Percentiles rank a stretch among this genome's conserved stretches.
These are phyloP conservation scores for Fraxinus ornus DNA, from an alignment of 305 asterid genomes.

Conservation along the genomic window DNA sequence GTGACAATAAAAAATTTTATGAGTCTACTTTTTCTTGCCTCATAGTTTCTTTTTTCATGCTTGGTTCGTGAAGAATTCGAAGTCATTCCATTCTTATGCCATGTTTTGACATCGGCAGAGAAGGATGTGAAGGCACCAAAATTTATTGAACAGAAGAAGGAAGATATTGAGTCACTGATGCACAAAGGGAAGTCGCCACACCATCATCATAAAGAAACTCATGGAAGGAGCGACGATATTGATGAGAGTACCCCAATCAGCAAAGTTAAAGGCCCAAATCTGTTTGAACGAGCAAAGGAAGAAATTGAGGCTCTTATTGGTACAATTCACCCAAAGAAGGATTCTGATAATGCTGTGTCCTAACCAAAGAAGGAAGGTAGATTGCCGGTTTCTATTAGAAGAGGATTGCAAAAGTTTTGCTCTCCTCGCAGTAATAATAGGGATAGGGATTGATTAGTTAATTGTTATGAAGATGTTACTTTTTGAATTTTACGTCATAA, in stretches of 20 bases:
- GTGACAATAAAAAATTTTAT: not conserved
- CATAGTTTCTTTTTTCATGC: not conserved
- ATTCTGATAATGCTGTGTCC: conserved; percentile 16
- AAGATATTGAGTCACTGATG: conserved; percentile 30
- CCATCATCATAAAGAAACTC: conserved; percentile 57
- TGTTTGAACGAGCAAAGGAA: conserved; percentile 76
- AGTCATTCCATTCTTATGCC: not conserved
- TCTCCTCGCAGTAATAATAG: conserved; percentile 39
- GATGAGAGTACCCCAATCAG: conserved; percentile 48
- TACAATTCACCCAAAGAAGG: conserved; percentile 53
- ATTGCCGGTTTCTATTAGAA: conserved; percentile 33
- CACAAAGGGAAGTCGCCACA: conserved; percentile 31
- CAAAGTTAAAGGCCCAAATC: conserved; percentile 55
- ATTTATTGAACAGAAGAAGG: conserved; percentile 29
- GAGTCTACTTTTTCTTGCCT: not conserved
- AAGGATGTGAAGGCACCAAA: conserved; percentile 27
- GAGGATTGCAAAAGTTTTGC: conserved; percentile 37
- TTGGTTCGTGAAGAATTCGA: not conserved
- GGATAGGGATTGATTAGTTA: conserved; percentile 29
- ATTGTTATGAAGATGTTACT: not conserved
- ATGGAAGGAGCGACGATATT: conserved; percentile 54
- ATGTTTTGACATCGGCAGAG: conserved; percentile 31
- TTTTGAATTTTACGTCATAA: not conserved
- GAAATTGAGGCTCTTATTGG: conserved; percentile 60
- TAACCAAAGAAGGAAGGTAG: conserved; percentile 34